Evolutionary conservation across 1,139 yeast species (phyloP), one percentile per base, ranked within the genome.

Genomic region (Geotrichum candidum): DNA sequence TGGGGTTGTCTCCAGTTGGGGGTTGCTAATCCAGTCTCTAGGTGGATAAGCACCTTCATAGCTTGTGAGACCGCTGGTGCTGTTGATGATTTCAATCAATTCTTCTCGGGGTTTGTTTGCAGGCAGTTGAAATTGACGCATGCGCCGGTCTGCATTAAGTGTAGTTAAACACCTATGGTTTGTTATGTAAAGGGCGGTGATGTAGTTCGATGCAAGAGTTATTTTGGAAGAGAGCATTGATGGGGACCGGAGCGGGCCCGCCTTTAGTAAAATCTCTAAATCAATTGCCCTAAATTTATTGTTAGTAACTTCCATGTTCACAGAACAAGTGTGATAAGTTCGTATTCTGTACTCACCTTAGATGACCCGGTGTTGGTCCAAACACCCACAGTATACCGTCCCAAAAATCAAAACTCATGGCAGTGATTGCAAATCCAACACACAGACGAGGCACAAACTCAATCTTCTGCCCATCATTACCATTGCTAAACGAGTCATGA

Each of bases 351-450:
- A 55, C 62, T 51, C 25, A 60, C 62, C 50, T 60, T 48, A 60
- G 31, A 29, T 60, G 60, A 27, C 62, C 62, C 45, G 57, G 59
- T 1, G 51, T 56, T n/a, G 64, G 56, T 11, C 70, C 70, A 6
- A 68, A 67, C 15, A 64, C 61, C 68, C 68, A 67, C 23, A 69
- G 54, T 6, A 58, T 50, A 33, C 61, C 64, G 11, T 56, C 61
- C 2, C 65, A 60, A 9, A 57, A 18, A 78, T 71, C 52, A 70
- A 65, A 29, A 71, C 65, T 68, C 48, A 68, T 61, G 2, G 68
- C 54, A 22, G 65, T 50, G 7, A 68, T 57, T n/a, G 68, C 66
- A 51, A 60, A 65, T 1, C 63, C 67, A 2, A 63, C 62, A 23
- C 53, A 38, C 10, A 63, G 10, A 18, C 67, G 62, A 6, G 69